A percentile compares a stretch with the other conserved stretches of the same genome.
These are phyloP conservation scores for Pontederia crassipes DNA, from an alignment of 176 grass and related monocot genomes.

Conservation along the genomic window DNA sequence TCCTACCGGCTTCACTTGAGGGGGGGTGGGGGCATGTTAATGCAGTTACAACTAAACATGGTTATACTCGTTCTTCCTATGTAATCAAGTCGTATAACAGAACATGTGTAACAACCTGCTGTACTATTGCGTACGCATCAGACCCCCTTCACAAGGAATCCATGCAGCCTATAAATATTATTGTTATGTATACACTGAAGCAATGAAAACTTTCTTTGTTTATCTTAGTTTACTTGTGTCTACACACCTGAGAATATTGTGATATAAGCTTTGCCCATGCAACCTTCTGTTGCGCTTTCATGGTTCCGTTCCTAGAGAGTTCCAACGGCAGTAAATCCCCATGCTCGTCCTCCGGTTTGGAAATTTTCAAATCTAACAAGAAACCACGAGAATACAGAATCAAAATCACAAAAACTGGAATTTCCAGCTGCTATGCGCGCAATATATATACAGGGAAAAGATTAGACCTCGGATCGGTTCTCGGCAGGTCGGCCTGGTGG, in stretches of 20 bases:
- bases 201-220: too few species aligned
- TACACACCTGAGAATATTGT: slow-evolving; percentile 55
- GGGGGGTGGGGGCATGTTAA: too few species aligned
- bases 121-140: too few species aligned
- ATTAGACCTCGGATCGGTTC: background rate
- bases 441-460: background rate
- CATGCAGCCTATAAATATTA: too few species aligned
- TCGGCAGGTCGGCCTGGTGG: background rate
- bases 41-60: too few species aligned
- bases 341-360: slow-evolving; percentile 25
- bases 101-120: too few species aligned
- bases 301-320: slow-evolving; percentile 7
- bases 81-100: too few species aligned
- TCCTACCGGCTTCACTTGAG: too few species aligned
- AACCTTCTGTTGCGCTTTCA: slow-evolving; percentile 27
- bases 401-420: background rate
- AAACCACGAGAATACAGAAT: background rate
- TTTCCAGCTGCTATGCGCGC: background rate
- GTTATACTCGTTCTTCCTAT: too few species aligned
- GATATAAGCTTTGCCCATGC: slow-evolving; percentile 94
- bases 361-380: background rate
- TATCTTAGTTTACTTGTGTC: background rate
- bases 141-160: too few species aligned
- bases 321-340: background rate
- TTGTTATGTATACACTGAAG: too few species aligned